Evolutionary conservation across 164 flowering plant species (phyloP).

Genomic region (Annona squamosa): DNA sequence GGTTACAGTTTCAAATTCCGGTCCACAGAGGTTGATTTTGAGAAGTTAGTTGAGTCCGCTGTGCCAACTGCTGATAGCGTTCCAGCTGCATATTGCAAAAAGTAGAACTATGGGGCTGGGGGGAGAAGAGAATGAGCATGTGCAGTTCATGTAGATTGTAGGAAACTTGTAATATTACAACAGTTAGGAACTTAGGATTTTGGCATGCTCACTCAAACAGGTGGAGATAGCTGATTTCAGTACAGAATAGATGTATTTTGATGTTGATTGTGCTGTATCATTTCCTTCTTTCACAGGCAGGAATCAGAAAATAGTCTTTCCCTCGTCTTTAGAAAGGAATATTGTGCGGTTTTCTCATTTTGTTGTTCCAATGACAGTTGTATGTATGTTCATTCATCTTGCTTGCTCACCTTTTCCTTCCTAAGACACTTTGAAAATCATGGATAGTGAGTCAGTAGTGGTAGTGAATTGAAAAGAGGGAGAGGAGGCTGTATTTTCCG

Average conservation of each 20-base stretch:
- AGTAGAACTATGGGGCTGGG: slow-evolving; percentile 17
- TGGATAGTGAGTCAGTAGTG: no score
- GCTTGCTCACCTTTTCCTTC: no score
- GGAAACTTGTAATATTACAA: neutral
- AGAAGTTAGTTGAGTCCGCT: slow-evolving; percentile 45
- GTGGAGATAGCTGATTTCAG: neutral
- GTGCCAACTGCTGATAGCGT: slow-evolving; percentile 9
- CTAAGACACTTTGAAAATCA: no score
- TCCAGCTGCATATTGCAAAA: slow-evolving; percentile 26
- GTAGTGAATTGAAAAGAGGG: no score
- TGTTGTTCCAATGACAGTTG: no score
- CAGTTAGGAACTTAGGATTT: neutral
- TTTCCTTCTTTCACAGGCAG: neutral
- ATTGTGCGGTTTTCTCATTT: no score
- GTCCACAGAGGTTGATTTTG: slow-evolving; percentile 52
- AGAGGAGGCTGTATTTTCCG: no score
- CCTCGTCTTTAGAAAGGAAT: no score
- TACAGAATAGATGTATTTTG: slow-evolving; percentile 1
- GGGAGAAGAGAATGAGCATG: neutral
- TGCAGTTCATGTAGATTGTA: neutral
- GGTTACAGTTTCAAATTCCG: slow-evolving; percentile 50
- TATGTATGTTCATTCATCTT: no score
- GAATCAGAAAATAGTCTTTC: neutral
- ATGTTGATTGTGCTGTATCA: neutral
- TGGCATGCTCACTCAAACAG: neutral